Percentiles rank a stretch among this genome's conserved stretches.
These are phyloP conservation scores for Volvox reticuliferus DNA, from an alignment of 139 green algal genomes.

Conservation along the genomic window DNA sequence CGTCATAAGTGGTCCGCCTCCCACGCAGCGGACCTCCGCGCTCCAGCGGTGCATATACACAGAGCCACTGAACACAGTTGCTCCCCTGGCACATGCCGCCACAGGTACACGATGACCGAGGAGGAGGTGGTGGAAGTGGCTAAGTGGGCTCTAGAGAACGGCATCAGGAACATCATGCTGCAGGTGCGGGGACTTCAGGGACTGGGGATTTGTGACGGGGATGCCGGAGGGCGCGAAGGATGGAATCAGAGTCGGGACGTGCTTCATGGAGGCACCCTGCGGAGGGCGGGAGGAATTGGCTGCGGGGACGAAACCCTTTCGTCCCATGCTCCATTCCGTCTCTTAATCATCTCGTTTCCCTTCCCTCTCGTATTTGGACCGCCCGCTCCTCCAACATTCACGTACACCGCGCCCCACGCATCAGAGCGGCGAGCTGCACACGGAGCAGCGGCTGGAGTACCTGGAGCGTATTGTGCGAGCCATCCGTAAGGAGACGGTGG, in stretches of 20 bases:
- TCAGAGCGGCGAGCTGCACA: conserved; percentile 68
- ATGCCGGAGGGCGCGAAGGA: no score
- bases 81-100: background rate
- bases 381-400: background rate
- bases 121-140: conserved; percentile 71
- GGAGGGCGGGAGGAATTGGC: no score
- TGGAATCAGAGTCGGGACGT: no score
- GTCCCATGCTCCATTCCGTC: no score
- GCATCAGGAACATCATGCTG: conserved; percentile 79
- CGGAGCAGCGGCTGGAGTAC: conserved; percentile 64
- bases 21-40: no score
- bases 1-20: no score
- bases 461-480: conserved; percentile 55
- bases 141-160: conserved; percentile 68
- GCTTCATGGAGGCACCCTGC: no score
- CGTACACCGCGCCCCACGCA: background rate
- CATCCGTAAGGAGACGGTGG: conserved; percentile 53
- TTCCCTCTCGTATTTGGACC: background rate
- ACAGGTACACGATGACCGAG: conserved; percentile 67
- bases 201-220: no score
- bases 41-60: no score
- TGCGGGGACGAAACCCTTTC: no score
- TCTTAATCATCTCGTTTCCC: background rate
- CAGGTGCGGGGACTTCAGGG: conserved; percentile 37
- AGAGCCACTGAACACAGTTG: no score